phyloP scores from a whole-genome alignment of 495 filamentous ascomycete genomes.

The Sabuloglossum arenarium region DNA sequence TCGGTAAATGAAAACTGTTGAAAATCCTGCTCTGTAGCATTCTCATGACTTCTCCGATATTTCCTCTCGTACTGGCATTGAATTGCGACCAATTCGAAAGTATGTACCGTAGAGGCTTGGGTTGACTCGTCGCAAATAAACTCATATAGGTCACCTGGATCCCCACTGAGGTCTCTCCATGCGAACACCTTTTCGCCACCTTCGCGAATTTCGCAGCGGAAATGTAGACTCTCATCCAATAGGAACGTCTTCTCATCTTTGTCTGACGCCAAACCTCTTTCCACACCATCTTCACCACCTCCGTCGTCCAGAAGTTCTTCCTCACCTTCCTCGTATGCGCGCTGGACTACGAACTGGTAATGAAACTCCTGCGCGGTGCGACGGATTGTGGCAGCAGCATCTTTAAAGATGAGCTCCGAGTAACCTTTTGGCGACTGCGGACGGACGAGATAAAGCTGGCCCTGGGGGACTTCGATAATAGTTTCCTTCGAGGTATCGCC shows the following conservation, averaged over 20 bases:
- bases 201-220: slow-evolving; percentile 61
- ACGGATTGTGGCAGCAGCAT: slow-evolving; percentile 78
- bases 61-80: slow-evolving; percentile 98
- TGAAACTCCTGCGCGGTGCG: slow-evolving; percentile 86
- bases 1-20: slow-evolving; percentile 60
- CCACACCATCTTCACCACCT: slow-evolving; percentile 55
- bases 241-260: slow-evolving; percentile 95
- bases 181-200: slow-evolving; percentile 65
- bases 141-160: slow-evolving; percentile 83
- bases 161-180: slow-evolving; percentile 88
- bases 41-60: slow-evolving; percentile 54
- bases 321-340: slow-evolving; percentile 94
- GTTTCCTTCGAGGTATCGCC: slow-evolving; percentile 82
- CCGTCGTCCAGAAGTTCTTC: slow-evolving; percentile 70
- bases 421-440: slow-evolving; percentile 91
- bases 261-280: slow-evolving; percentile 40
- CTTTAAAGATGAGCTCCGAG: slow-evolving; percentile 96
- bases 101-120: slow-evolving; percentile 44
- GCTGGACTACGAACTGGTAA: slow-evolving; percentile 88
- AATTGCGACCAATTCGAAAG: slow-evolving; percentile 65
- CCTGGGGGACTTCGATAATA: slow-evolving; percentile 83
- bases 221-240: slow-evolving; percentile 76
- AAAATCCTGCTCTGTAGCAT: slow-evolving; percentile 64
- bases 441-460: slow-evolving; percentile 91
- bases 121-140: slow-evolving; percentile 75